Evolutionary conservation across 768 basidiomycete genomes (phyloP), one percentile per base, ranked within the genome.

Genomic region (Hydnomerulius pinastri): DNA sequence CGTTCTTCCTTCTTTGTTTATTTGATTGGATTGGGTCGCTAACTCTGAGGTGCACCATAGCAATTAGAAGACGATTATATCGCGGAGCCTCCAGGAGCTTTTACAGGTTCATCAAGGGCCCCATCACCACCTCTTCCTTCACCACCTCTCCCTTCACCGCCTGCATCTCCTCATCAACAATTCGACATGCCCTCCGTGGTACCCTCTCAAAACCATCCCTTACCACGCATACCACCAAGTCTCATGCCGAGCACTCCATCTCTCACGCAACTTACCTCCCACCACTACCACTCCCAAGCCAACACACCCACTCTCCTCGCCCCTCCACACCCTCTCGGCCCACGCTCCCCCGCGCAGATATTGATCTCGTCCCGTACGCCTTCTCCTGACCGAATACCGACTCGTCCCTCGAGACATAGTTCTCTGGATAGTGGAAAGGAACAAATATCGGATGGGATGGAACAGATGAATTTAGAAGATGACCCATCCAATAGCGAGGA

Each of bases 261-360:
- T 27, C 56, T 47, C 51, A 61, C 39, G 18, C 62, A 55, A 37
- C 37, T 33, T 6, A 30, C 50, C 0, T 56, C 56, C 4, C 57
- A 60, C 47, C 61, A 56, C 25, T 59, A 56, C 46, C 57, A 59
- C 46, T 55, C 68, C 7, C 66, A 70, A 48, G 2, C 55, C 43
- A 63, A 65, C 50, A 60, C 60, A 43, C 54, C 64, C 49, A 64
- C 70, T 15, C 68, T 70, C 5, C 77, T 88, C 20, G 84, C 79
- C 0, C 84, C 87, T 2, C 89, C 87, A 2, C 85, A 82, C 17
- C 87, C 88, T 1, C 77, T 85, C 45, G 89, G 89, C 1, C 89
- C 90, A 25, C 86, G 87, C 20, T 79, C 76, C 1, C 87, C 83
- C 1, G 74, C 73, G 9, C 80, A 75, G 41, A 35, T 65, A 0